A percentile compares a stretch with the other conserved stretches of the same genome.
Evolutionary conservation across 2,329 filamentous ascomycete species (phyloP).

Genomic region (Aureobasidium sp.): DNA sequence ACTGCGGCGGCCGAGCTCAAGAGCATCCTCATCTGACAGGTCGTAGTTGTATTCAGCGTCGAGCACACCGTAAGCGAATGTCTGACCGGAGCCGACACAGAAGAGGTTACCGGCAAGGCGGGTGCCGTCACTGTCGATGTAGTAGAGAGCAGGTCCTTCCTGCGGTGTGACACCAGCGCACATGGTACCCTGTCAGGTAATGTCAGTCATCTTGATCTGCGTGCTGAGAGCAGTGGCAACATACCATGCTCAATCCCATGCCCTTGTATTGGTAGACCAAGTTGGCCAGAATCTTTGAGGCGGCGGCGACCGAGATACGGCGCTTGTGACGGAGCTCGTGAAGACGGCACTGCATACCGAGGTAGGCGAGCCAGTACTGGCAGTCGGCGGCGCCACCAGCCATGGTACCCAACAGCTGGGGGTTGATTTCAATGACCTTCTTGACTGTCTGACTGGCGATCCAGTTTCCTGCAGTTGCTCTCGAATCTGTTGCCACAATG

Average conservation of each 20-base stretch:
- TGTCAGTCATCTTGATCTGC: slow-evolving; percentile 1
- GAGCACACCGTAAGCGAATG: slow-evolving; percentile 95
- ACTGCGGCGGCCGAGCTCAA: slow-evolving; percentile 83
- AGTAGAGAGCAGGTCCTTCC: slow-evolving; percentile 96
- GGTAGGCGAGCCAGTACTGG: slow-evolving; percentile 98
- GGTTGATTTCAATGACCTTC: slow-evolving; percentile 99
- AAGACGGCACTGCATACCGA: slow-evolving; percentile 97
- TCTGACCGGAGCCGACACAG: slow-evolving; percentile 96
- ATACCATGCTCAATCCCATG: slow-evolving; percentile 87
- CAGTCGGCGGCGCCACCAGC: slow-evolving; percentile 97
- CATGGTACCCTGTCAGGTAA: slow-evolving; percentile 65
- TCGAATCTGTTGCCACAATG: slow-evolving; percentile 95
- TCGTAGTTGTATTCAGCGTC: slow-evolving; percentile 95
- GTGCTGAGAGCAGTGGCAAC: background rate
- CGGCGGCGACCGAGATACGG: slow-evolving; percentile 93
- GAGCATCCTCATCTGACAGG: slow-evolving; percentile 73
- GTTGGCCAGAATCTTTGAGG: slow-evolving; percentile 97
- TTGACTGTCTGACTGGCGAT: slow-evolving; percentile 99
- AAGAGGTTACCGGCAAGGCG: slow-evolving; percentile 89
- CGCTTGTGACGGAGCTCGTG: slow-evolving; percentile 99
- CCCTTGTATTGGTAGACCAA: slow-evolving; percentile 98
- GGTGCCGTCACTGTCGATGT: slow-evolving; percentile 96
- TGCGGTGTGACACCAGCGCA: slow-evolving; percentile 92
- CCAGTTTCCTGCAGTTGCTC: slow-evolving; percentile 96
- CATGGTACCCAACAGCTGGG: slow-evolving; percentile 90